Base-by-base conservation (phyloP, 2,329 filamentous ascomycete genomes). In the Xylaria sp. region DNA sequence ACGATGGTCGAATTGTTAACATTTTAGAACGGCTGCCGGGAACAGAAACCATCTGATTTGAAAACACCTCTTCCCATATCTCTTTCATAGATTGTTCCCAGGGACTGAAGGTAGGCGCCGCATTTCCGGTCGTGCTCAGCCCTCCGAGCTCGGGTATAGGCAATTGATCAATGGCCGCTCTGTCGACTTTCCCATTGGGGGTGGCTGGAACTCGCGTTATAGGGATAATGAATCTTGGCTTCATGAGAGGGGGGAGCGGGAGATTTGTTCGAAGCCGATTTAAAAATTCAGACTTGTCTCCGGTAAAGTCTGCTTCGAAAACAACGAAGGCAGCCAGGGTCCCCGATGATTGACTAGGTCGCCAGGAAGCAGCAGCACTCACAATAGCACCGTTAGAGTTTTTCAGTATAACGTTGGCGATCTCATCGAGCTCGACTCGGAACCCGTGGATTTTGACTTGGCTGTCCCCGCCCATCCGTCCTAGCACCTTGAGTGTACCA, bases 391-490 rank as follows among this genome's bases (percentile, higher is more conserved):
- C 62, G 5, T 60, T 31, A 3, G 65, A 27, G 1, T 35, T 29
- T 3, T 35, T 17, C 1, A 70, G 13, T 7, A 72, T 59, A 4
- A 35, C 13, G 3, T 53, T 54, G 19, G 58, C 53, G 11, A 56
- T 44, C 23, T 56, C 53, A 2, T 56, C 43, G 1, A 56, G 33
- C 11, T 56, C 43, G 19, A 56, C 19, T 2, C 53, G 53, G 2
- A 56, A 7, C 2, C 54, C 54, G 9, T 73, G 70, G 1, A 81
- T 63, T 64, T 81, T 81, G 57, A 80, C 68, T 41, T 79, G 75
- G 2, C 69, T 72, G 60, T 80, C 77, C 1, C 75, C 75, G 8
- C 57, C 70, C 6, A 77, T 71, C 2, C 79, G 74, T 2, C 77
- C 75, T 2, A 72, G 29, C 46, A 77, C 67, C 0, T 67, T 51